Evolutionary conservation across 2,329 filamentous ascomycete species (phyloP), one percentile per base, ranked within the genome.

Genomic region (Periconia macrospinosa): DNA sequence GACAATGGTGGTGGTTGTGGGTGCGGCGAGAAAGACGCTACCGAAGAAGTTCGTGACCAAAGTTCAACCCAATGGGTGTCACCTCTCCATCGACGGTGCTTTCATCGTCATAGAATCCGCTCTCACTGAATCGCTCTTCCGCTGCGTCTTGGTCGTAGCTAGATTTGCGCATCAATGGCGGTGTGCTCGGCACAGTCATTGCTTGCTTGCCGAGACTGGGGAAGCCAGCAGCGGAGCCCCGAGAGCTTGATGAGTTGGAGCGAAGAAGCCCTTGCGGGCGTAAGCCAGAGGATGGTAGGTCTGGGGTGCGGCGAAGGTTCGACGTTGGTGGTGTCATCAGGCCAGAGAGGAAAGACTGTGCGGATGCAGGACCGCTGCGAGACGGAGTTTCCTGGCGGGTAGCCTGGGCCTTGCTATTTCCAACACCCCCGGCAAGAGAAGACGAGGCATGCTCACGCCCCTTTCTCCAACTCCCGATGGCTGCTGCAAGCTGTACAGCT

Each of bases 401-500:
- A n/a, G 52, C 47, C 44, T 42, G 52, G 52, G n/a, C n/a, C n/a
- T 56, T 62, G 56, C 54, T 54, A 71, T 76, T 62, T 23, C 19
- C 5, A n/a, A n/a, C 33, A 13, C 49, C 58, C 10, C 66, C 65
- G 45, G 64, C 66, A n/a, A 74, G 67, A 13, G 79, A 75, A 48
- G 84, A 79, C 42, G 85, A 65, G 19, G 72, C 73, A 53, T 72
- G 75, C 41, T 78, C 75, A 57, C 78, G 75, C 20, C 83, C 84
- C 70, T 89, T 93, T 49, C 92, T 87, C 93, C 93, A 97, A 73
- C 88, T 96, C 45, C 91, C 92, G 85, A 92, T 96, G n/a, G 92
- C 93, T n/a, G 92, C 91, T n/a, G 91, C 91, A 20, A 96, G 89
- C 69, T 96, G 88, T 6, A 90, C 91, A 15, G 96, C 88, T 30